These are phyloP conservation scores for Sonneratia alba DNA, from an alignment of 345 rosid genomes.

Conservation along the genomic window DNA sequence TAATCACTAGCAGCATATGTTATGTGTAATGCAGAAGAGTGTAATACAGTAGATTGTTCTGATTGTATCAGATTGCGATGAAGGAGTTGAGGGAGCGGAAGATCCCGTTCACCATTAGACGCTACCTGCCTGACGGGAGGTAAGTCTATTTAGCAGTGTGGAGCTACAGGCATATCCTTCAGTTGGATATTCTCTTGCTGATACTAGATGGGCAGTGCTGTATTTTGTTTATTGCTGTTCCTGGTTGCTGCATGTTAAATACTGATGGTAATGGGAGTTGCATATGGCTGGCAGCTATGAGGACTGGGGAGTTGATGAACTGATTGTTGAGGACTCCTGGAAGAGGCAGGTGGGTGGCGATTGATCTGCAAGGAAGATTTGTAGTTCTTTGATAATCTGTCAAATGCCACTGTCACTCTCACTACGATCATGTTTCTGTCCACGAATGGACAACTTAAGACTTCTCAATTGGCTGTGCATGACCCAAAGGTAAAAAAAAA, in stretches of 20 bases:
- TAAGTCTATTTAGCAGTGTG: constrained; percentile 16
- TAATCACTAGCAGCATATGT: background rate
- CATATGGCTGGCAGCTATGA: background rate
- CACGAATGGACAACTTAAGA: too few species aligned
- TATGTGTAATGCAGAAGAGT: background rate
- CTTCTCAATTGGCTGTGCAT: too few species aligned
- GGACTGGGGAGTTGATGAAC: constrained; percentile 61
- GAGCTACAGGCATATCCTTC: background rate
- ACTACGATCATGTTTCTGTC: too few species aligned
- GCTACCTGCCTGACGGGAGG: constrained; percentile 83
- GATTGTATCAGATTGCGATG: constrained; percentile 57
- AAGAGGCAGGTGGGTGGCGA: constrained; percentile 93
- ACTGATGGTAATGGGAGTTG: too few species aligned
- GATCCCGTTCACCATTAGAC: constrained; percentile 80
- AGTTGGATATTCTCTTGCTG: background rate
- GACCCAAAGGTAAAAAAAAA: too few species aligned
- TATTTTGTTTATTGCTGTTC: background rate
- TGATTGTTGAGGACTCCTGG: constrained; percentile 92
- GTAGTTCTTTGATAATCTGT: background rate
- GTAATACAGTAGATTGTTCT: too few species aligned
- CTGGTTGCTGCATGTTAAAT: too few species aligned
- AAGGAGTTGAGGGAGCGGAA: constrained; percentile 80
- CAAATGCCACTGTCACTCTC: too few species aligned
- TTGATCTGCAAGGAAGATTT: constrained; percentile 13
- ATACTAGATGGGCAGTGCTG: background rate